Evolutionary conservation across 176 grass and related monocot species (phyloP).

Genomic region (Dendrocalamus sinicus): DNA sequence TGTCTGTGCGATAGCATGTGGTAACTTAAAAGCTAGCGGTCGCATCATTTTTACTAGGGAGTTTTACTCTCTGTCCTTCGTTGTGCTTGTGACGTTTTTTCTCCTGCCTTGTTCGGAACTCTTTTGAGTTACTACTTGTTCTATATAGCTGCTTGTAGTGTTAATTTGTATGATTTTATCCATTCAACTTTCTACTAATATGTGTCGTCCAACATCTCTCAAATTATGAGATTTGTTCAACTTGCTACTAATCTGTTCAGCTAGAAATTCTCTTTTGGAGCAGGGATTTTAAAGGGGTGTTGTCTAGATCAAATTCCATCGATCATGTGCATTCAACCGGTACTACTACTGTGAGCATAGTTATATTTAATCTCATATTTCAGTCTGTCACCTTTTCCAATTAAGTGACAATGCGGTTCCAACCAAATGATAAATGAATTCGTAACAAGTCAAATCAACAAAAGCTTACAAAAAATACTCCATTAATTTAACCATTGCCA

Average conservation of each 20-base stretch:
- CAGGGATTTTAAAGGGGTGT: neutral
- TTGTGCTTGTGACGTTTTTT: neutral
- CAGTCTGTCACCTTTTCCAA: neutral
- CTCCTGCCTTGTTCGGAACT: neutral
- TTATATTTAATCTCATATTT: neutral
- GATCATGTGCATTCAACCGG: neutral
- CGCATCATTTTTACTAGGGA: neutral
- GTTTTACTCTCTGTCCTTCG: neutral
- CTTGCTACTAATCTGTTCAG: too few species aligned
- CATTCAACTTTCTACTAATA: neutral
- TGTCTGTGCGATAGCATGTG: constrained; percentile 22
- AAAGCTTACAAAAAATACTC: neutral
- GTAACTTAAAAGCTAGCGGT: constrained; percentile 6
- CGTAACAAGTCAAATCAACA: neutral
- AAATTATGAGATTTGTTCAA: neutral
- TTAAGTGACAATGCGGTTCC: neutral
- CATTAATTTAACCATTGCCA: neutral
- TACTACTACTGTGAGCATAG: neutral
- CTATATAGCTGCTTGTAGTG: neutral
- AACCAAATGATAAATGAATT: neutral
- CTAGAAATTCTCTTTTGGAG: neutral
- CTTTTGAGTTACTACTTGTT: neutral
- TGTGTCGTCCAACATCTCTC: neutral
- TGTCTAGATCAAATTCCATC: constrained; percentile 7
- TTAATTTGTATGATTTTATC: neutral